Evolutionary conservation across 2,329 filamentous ascomycete genomes (phyloP), one percentile per base, ranked within the genome.

Genomic region (Fonsecaea monophora): DNA sequence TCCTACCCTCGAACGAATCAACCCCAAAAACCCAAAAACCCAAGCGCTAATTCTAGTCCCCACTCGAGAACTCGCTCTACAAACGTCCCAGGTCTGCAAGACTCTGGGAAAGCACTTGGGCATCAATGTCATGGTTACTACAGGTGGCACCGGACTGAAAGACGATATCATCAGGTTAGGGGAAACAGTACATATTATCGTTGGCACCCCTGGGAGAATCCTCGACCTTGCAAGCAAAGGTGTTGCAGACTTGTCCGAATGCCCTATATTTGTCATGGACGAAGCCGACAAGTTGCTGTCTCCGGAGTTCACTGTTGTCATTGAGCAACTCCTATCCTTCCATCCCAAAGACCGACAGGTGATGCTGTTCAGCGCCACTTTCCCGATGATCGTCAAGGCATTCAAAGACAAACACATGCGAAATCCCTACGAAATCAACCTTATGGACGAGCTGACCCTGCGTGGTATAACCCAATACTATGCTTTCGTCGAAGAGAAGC

Each of bases 401-500:
- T 99, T 99, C 82, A 98, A 89, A 77, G 95, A 99, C 80, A 97
- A 96, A 83, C 95, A 99, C 83, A 97, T 99, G 93, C 86, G 86
- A 73, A 90, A 90, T 73, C 96, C 95, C 2, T 97, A 98, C 77
- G 96, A 99, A 81, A 99, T 99, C 82, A 99, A 99, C 77, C 87
- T 99, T 62, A 99, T 99, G 95, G 95, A 99, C 77, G 95, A 99
- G 80, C 90, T 99, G 68, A 99, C 95, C 12, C 89, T 99, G 37
- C 91, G 95, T 66, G 95, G 95, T 84, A 98, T 99, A 76, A 99
- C 95, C 0, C 95, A 99, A 78, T 99, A 98, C 83, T 99, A 99
- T 77, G 95, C 95, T 50, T 99, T 98, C 73, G 96, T 99, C 60
- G 95, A 99, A 80, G 95, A 99, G 82, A 97, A 97, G 83, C 92